Conservation (phyloP, 2,329 filamentous ascomycete genomes). For the Verticillium nonalfalfae region DNA sequence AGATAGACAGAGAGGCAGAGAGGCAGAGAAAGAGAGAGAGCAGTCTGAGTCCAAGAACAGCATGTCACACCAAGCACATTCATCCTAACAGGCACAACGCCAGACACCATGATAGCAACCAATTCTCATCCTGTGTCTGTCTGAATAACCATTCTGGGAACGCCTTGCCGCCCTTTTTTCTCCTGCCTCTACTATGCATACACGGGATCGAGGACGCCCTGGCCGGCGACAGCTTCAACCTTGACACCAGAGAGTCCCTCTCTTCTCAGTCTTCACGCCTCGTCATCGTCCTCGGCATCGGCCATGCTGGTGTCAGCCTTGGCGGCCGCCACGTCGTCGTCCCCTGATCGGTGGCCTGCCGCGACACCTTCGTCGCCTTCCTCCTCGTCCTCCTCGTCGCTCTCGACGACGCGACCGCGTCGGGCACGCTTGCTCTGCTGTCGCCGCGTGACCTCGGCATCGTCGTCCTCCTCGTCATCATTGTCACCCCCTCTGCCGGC, state of each 20-base stretch:
- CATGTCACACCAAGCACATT: no score
- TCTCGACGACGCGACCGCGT: conserved; percentile 42
- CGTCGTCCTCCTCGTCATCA: conserved; percentile 43
- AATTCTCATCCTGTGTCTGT: neutral
- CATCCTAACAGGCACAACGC: no score
- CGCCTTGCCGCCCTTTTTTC: neutral
- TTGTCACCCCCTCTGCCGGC: conserved; percentile 25
- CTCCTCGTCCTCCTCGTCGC: conserved; percentile 45
- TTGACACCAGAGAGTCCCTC: neutral
- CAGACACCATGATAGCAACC: neutral
- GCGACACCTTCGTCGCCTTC: conserved; percentile 18
- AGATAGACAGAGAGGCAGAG: no score
- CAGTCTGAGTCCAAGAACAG: no score
- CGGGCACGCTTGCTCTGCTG: conserved; percentile 39
- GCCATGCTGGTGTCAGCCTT: conserved; percentile 34
- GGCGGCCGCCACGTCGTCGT: conserved; percentile 16
- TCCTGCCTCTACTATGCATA: neutral
- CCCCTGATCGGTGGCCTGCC: conserved; percentile 17
- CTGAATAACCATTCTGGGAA: neutral
- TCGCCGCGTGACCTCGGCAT: conserved; percentile 42
- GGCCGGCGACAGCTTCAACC: neutral
- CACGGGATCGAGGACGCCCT: neutral
- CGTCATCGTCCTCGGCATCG: conserved; percentile 26
- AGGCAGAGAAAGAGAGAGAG: no score
- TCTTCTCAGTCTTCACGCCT: conserved; percentile 2